These are phyloP conservation scores for Plasmodium gaboni DNA, from an alignment of 169 alveolate genomes.

Conservation along the genomic window DNA sequence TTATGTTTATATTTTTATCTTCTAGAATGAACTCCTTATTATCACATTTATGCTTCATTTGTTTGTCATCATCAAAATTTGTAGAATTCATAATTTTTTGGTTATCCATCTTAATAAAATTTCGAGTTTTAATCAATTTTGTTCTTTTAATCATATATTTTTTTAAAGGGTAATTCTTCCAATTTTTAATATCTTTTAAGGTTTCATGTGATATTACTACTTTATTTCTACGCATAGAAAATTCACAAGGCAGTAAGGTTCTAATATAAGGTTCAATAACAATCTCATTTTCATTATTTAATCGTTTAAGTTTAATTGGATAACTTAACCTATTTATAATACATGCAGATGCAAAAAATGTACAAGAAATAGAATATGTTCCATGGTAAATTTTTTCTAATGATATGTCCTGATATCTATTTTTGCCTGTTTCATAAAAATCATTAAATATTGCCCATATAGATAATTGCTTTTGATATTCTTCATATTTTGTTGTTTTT, in stretches of 20 bases:
- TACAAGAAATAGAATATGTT: conserved; percentile 56
- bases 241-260: conserved; percentile 67
- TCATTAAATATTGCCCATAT: conserved; percentile 75
- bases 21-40: neutral
- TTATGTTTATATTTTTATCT: neutral
- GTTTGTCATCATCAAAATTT: neutral
- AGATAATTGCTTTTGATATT: conserved; percentile 52
- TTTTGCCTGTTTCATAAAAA: conserved; percentile 66
- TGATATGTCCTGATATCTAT: conserved; percentile 71
- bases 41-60: neutral
- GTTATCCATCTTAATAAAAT: conserved; percentile 2
- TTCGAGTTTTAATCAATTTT: conserved; percentile 30
- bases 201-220: conserved; percentile 64
- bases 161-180: conserved; percentile 57
- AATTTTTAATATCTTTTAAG: conserved; percentile 51
- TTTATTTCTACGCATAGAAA: conserved; percentile 27
- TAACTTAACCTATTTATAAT: conserved; percentile 55
- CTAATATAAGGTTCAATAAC: conserved; percentile 62
- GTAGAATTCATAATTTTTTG: neutral
- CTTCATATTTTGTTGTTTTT: conserved; percentile 51
- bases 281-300: conserved; percentile 46
- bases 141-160: conserved; percentile 45
- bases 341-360: conserved; percentile 72
- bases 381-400: conserved; percentile 68
- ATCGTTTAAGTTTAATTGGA: conserved; percentile 62